Base-by-base conservation (phyloP, 2,329 filamentous ascomycete genomes). In the Diaporthe destruens region DNA sequence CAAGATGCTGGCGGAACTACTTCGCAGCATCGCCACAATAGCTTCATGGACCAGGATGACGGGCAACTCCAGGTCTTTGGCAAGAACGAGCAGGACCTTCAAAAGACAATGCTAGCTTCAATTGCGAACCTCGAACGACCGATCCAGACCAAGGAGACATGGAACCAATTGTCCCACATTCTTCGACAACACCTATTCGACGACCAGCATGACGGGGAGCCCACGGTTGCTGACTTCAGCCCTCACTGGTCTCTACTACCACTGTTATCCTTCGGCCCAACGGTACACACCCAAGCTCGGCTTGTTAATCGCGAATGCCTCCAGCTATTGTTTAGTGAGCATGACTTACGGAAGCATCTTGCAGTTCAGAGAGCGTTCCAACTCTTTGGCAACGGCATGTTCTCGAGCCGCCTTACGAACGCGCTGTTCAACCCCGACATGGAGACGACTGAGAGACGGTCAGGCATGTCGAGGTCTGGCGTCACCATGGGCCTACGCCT, bases 351-450 rank as follows among this genome's bases (percentile, higher is more conserved):
- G 20, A 84, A 88, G 1, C 95, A 98, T 78, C 83, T 98, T 0
- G 85, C 87, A 6, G 79, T 97, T 1, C 94, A 97, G 77, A 90
- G 90, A 73, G 89, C 92, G 55, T 98, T 96, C 75, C 93, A 97
- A 68, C 87, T 98, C 1, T 86, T 98, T 8, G 93, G 94, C 2
- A 95, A 96, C 77, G 95, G 95, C 7, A 86, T 94, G 20, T 98
- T 98, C 80, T 91, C 92, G 68, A 92, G 92, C 66, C 90, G 92
- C 1, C 86, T 99, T 1, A 92, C 94, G 0, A 91, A 94, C 69
- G 93, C 95, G 0, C 86, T 99, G 0, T 98, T 98, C 77, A 93
- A 95, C 74, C 90, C 94, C 0, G 91, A 97, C 32, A 87, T 96
- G 63, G 91, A 93, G 76, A 93, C 92, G 34, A 93, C 94, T 3